Conservation (phyloP, 108 stramenopile species). For the Fragilaria crotonensis region DNA sequence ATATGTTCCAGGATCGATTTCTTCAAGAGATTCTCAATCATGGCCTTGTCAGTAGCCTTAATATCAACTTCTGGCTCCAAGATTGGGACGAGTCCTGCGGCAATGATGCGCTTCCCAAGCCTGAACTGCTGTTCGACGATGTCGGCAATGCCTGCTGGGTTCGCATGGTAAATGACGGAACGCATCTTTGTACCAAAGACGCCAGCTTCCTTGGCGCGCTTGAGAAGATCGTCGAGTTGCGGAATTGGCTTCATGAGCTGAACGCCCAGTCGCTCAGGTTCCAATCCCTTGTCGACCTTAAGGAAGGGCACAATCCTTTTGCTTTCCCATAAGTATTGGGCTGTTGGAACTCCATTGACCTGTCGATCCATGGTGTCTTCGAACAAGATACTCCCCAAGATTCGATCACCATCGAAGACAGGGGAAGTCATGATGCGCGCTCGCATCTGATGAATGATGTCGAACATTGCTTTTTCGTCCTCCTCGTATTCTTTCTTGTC, state of each 20-base stretch:
- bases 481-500: slow-evolving; percentile 41
- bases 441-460: slow-evolving; percentile 71
- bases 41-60: slow-evolving; percentile 44
- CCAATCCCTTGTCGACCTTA: slow-evolving; percentile 71
- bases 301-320: slow-evolving; percentile 69
- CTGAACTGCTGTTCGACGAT: slow-evolving; percentile 80
- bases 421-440: slow-evolving; percentile 60
- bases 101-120: slow-evolving; percentile 56
- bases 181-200: slow-evolving; percentile 84
- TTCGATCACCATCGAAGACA: slow-evolving; percentile 55
- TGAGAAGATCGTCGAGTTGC: slow-evolving; percentile 36
- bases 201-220: slow-evolving; percentile 38
- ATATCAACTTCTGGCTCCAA: slow-evolving; percentile 81
- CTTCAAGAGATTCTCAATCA: slow-evolving; percentile 55
- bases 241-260: slow-evolving; percentile 81
- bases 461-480: slow-evolving; percentile 58
- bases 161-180: slow-evolving; percentile 50
- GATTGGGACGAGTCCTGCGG: slow-evolving; percentile 61
- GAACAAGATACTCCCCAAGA: slow-evolving; percentile 72
- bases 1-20: slow-evolving; percentile 44
- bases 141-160: slow-evolving; percentile 59
- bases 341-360: slow-evolving; percentile 48
- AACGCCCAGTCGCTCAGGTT: slow-evolving; percentile 52
- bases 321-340: slow-evolving; percentile 63
- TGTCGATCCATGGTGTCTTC: slow-evolving; percentile 77